Base-by-base conservation (phyloP, 1,284 basidiomycete species). In the Ganoderma boninense region DNA sequence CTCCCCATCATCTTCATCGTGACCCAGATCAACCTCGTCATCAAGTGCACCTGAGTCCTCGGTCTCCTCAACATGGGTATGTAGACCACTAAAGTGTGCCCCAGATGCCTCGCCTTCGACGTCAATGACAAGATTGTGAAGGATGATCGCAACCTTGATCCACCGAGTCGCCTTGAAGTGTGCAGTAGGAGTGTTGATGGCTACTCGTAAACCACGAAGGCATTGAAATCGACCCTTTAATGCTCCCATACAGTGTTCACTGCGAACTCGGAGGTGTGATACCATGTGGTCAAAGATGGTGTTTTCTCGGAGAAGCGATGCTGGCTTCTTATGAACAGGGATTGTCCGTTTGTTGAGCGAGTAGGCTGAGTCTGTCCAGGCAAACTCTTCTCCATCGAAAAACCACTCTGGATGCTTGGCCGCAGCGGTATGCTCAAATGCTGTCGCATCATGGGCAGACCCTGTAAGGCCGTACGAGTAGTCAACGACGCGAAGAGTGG, bases 351-450 rank as follows among this genome's bases (percentile, higher is more conserved):
- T 32, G 66, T 69, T 46, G 56, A 80, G 71, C 4, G 78, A 68
- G 70, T 81, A 81, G 26, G 79, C 79, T 0, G 79, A 81, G 66
- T 81, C 80, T 1, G 78, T 80, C 80, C 80, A 81, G 2, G 78
- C 68, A 46, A 75, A 82, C 61, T 80, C 77, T 7, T 69, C 62
- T 0, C 73, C 71, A 32, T 74, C 62, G n/a, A 82, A 69, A 1
- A 79, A 44, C 23, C 42, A 35, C 7, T 71, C 69, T 44, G 66
- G 72, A n/a, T 76, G 65, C 29, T 73, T 60, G n/a, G 64, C 70
- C 13, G 76, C 69, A 0, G 69, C 66, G 4, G 80, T 73, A 14
- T 66, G 67, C 32, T 73, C 57, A 49, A 76, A 81, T 7, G 75
- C 80, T 2, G 75, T 77, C 0, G 80, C 69, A 69, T 81, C 79